Base-by-base conservation (phyloP, 306 rosid species). In the Senna tora region DNA sequence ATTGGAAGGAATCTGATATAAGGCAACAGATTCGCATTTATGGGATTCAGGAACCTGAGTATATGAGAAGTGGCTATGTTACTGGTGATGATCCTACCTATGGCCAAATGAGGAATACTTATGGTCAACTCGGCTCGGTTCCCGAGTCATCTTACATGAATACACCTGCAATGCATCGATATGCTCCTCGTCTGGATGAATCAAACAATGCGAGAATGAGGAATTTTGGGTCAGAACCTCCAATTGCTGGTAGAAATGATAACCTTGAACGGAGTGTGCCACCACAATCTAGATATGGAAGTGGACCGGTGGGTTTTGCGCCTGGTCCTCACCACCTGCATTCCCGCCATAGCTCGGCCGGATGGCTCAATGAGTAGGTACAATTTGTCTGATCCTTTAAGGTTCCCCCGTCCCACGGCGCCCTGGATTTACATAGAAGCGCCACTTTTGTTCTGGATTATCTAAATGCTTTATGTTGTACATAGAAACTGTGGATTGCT, bases 171-270 rank as follows among this genome's bases (percentile, higher is more conserved):
- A 88, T 79, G 85, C 84, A 82, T 41, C 89, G 86, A 46, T 89
- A 89, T 75, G 85, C 80, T 5, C 90, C 96, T 47, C 87, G 84
- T 56, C 28, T 89, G 16, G 90, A 92, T 61, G 90, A 84, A 65
- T 25, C 82, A 39, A 91, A 85, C 84, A 79, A 73, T 72, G 14
- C 17, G 5, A 69, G 87, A 67, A 56, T 69, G 62, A 77, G 75
- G 33, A 58, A 77, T 75, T 39, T 81, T 16, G 82, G 85, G 5
- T 42, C 75, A 36, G 86, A 53, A 25, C 78, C 62, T 12, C 84
- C 75, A 46, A 32, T 42, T 47, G 57, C 34, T 57, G 56, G 72
- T 66, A 39, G 78, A 76, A 72, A 34, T 28, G 45, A 39, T 39
- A 0, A 62, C 43, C 62, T 16, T 30, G 84, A 75, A 47, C 86